Base-by-base conservation (phyloP, 352 stramenopile species). In the Globisporangium nagaii region DNA sequence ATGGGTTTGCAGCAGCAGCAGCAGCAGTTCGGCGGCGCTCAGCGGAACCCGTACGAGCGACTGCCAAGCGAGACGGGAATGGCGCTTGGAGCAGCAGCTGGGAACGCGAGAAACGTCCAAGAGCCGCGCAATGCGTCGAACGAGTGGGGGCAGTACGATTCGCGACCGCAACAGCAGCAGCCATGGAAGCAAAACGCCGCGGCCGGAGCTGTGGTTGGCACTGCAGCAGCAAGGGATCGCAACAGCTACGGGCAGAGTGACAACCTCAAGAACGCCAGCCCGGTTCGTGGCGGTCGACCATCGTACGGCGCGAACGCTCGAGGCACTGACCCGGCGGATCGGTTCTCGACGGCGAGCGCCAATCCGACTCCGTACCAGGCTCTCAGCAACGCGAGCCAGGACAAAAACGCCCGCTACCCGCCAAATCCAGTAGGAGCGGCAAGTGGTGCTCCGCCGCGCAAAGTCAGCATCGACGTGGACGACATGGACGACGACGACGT, bases 401-500 rank as follows among this genome's bases (percentile, higher is more conserved):
- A 25, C 13, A 56, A 41, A 20, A 58, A 50, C 22, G 5, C 40
- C 22, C 52, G 32, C 11, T 51, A n/a, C n/a, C n/a, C 52, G 34
- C 39, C 39, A 42, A 30, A 45, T 39, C 39, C 43, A 25, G 25
- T 36, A 12, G 24, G 22, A 15, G 27, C 20, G 19, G 17, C 36
- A n/a, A n/a, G n/a, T n/a, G n/a, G n/a, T 34, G 22, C 20, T 32
- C 56, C 48, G 20, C 40, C 40, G 20, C 66, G 58, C n/a, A 71
- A 65, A 35, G 56, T 48, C 28, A 84, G 61, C 46, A 57, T 77
- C 25, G 60, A 81, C 19, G 43, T 69, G 25, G 66, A 79, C 25
- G 51, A 63, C 22, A 58, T 75, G 46, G 62, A 70, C 25, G 61
- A 67, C 30, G 63, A 73, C 32, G 60, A 77, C 28, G 40, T 70